A percentile compares a stretch with the other conserved stretches of the same genome.
Conservation (phyloP, 164 flowering plant genomes). For the Buxus sempervirens region DNA sequence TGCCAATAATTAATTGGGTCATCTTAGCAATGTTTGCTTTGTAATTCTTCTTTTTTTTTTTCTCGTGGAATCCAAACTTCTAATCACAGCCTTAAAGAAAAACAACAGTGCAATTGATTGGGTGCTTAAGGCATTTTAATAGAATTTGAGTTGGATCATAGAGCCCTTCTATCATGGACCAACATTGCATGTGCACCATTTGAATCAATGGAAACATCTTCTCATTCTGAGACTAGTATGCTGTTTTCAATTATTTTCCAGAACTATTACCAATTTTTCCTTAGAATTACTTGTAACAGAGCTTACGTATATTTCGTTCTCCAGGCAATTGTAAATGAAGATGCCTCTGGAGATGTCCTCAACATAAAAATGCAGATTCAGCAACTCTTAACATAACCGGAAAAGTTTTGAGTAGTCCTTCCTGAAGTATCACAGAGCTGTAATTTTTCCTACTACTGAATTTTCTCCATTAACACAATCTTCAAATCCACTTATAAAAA, state of each 20-base stretch:
- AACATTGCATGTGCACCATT: neutral
- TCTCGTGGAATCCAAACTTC: neutral
- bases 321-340: conserved; percentile 95
- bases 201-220: neutral
- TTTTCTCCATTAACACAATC: neutral
- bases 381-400: conserved; percentile 73
- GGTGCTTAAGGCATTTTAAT: too few species aligned
- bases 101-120: too few species aligned
- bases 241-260: neutral
- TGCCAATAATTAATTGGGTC: too few species aligned
- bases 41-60: too few species aligned
- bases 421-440: neutral
- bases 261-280: neutral
- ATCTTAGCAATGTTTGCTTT: too few species aligned
- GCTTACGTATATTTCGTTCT: conserved; percentile 6
- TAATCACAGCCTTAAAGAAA: too few species aligned
- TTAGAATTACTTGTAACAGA: too few species aligned
- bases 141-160: too few species aligned
- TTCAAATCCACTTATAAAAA: too few species aligned
- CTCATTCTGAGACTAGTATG: neutral
- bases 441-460: neutral
- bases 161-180: too few species aligned
- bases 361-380: conserved; percentile 83
- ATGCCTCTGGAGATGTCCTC: conserved; percentile 96
- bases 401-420: neutral